Base-by-base conservation (phyloP, 2,329 filamentous ascomycete genomes). In the Fusarium sp. region DNA sequence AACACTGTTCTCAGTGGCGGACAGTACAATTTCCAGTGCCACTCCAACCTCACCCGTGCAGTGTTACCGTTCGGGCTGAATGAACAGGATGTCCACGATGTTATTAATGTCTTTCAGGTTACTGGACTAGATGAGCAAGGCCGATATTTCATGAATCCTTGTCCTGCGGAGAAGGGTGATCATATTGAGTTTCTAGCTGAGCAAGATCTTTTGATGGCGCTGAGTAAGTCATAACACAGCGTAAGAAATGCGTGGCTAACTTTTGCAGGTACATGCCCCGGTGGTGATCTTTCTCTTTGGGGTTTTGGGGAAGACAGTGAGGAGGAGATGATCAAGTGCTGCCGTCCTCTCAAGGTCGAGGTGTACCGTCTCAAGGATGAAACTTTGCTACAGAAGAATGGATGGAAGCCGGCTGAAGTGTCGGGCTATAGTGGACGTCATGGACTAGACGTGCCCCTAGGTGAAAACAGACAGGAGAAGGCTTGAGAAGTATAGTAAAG, bases 81-180 rank as follows among this genome's bases (percentile, higher is more conserved):
- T 7, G 93, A 96, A 78, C 82, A 82, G 30, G 92, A 96, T 74
- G 88, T 96, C 2, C 93, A 96, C 73, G 92, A 96, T 76, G 92
- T 96, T 1, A 83, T 96, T 54, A 96, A 96, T 73, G 83, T 96
- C 4, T 96, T 96, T 75, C 93, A 96, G 77, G 92, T 94, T 8
- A 96, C 93, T 0, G 92, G 92, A 0, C 76, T 96, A 46, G 90
- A 96, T 72, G 82, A 86, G 53, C 74, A 90, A 62, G 92, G 91
- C 0, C 85, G 88, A 52, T 95, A 94, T 70, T 94, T 92, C 63
- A 96, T 96, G 85, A 88, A 84, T 58, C 84, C 87, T 0, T 86
- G 83, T 58, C 87, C 87, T 0, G 87, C 87, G 0, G 76, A 80
- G 54, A 70, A 77, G 8, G 85, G 83, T 0, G 87, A 89, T 59